Evolutionary conservation across 2,329 filamentous ascomycete species (phyloP).

Genomic region (Hypoxylon sp.): DNA sequence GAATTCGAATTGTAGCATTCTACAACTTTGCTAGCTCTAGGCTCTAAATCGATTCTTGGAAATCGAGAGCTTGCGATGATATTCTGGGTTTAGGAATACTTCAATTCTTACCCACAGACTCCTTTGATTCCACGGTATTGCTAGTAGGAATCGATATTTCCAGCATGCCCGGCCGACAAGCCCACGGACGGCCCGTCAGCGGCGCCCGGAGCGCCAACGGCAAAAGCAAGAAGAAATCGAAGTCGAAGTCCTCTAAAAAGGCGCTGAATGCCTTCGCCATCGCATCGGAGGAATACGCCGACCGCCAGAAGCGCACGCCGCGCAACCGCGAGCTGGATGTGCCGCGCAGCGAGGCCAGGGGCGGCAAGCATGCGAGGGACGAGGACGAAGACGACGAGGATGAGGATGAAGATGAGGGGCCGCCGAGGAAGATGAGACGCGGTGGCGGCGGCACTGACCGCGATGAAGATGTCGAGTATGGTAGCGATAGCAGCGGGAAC

Average conservation of each 20-base stretch:
- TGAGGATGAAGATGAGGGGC: slow-evolving; percentile 71
- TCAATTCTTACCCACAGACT: neutral
- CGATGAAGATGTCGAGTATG: slow-evolving; percentile 76
- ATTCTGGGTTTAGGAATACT: neutral
- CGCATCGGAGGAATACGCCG: slow-evolving; percentile 67
- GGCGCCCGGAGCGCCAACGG: slow-evolving; percentile 49
- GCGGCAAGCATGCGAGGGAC: slow-evolving; percentile 61
- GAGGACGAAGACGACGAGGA: slow-evolving; percentile 67
- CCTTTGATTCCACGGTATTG: neutral
- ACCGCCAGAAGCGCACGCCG: slow-evolving; percentile 63
- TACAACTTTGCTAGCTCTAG: neutral
- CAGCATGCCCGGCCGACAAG: slow-evolving; percentile 71
- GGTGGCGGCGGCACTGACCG: slow-evolving; percentile 57
- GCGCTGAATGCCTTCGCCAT: slow-evolving; percentile 72
- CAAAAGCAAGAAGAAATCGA: slow-evolving; percentile 60
- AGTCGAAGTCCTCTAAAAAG: slow-evolving; percentile 64
- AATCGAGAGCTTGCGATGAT: neutral
- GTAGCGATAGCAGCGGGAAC: slow-evolving; percentile 88
- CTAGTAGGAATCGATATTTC: slow-evolving; percentile 4
- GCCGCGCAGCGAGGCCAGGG: slow-evolving; percentile 51
- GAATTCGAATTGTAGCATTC: slow-evolving; percentile 28
- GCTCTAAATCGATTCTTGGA: neutral
- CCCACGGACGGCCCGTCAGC: slow-evolving; percentile 69
- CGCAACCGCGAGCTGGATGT: slow-evolving; percentile 68
- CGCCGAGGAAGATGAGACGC: slow-evolving; percentile 60